Base-by-base conservation (phyloP, 306 rosid genomes). In the Pachyrhizus erosus region DNA sequence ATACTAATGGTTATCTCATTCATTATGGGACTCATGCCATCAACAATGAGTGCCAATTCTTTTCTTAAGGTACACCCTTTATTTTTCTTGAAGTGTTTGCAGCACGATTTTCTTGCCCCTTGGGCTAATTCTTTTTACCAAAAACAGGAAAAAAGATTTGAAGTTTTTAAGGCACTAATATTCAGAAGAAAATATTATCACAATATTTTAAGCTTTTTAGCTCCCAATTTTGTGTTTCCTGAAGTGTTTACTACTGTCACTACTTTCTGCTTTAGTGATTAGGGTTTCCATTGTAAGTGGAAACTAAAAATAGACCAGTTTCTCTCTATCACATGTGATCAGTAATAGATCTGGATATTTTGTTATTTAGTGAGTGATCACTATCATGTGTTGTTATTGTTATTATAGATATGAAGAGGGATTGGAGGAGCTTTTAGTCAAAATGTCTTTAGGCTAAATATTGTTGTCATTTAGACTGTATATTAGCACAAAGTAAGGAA, bases 1-100 rank as follows among this genome's bases (percentile, higher is more conserved):
- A 83, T 95, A 82, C 94, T 91, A 70, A 93, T 93, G 99, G 93
- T 92, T 80, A 91, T 96, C 91, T 95, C 98, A 68, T 96, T 96
- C 83, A 71, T 93, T 29, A 96, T 96, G 99, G 99, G 98, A 77
- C 84, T 96, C 78, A 77, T 96, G 62, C 82, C 87, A 83, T 80
- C 98, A 39, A 92, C 94, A 78, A 81, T 40, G 80, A 89, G 82
- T 64, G 89, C 91, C 72, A 96, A 96, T 89, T 91, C 96, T 85
- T 83, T 91, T 78, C 97, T 93, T n/a, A 93, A 96, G 99, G 99
- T 95, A 86, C 21, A 51, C 66, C 78, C 76, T 9, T 80, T 42
- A 21, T 26, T 76, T 55, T 66, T 62, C 75, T 74, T 31, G 4
- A 31, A 26, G 21, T 54, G 48, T 68, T 45, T 57, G 75, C 62